These are phyloP conservation scores for Salix purpurea DNA, from an alignment of 345 rosid species.

Conservation along the genomic window DNA sequence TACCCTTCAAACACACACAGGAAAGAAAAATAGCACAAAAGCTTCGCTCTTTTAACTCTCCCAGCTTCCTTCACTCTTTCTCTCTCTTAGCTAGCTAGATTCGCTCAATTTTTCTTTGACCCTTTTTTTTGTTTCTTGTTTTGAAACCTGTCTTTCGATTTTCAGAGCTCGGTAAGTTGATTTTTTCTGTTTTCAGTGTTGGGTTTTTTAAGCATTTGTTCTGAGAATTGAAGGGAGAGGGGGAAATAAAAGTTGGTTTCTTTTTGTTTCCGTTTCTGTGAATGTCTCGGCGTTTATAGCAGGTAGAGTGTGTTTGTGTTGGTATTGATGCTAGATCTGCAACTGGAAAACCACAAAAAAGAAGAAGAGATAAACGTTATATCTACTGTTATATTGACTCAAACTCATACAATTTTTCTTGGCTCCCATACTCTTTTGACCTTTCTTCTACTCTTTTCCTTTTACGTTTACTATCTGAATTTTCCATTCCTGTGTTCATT, in stretches of 20 bases:
- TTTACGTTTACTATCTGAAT: conserved; percentile 19
- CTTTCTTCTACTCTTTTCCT: conserved; percentile 5
- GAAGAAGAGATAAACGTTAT: not conserved
- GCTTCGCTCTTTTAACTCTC: not conserved
- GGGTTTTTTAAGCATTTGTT: conserved; percentile 15
- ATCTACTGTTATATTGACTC: conserved; percentile 32
- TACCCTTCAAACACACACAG: conserved; percentile 9
- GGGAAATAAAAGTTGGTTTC: conserved; percentile 7
- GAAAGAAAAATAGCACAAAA: not conserved
- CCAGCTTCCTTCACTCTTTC: not conserved
- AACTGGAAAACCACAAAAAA: conserved; percentile 37
- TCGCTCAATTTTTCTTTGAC: not conserved
- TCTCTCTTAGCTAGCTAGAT: conserved; percentile 9
- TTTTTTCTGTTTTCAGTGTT: conserved; percentile 33
- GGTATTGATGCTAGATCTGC: conserved; percentile 63
- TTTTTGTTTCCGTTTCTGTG: conserved; percentile 55
- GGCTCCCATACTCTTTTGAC: conserved; percentile 13
- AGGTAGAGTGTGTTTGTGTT: conserved; percentile 33
- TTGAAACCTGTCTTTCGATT: conserved; percentile 34
- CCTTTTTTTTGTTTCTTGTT: conserved; percentile 20
- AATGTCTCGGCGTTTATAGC: conserved; percentile 69
- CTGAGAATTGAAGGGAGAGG: not conserved
- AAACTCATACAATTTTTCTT: conserved; percentile 1
- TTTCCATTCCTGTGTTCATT: conserved; percentile 24
- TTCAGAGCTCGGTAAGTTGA: conserved; percentile 19